A percentile compares a stretch with the other conserved stretches of the same genome.
These are phyloP conservation scores for Trifolium dubium DNA, from an alignment of 306 rosid species.

Conservation along the genomic window DNA sequence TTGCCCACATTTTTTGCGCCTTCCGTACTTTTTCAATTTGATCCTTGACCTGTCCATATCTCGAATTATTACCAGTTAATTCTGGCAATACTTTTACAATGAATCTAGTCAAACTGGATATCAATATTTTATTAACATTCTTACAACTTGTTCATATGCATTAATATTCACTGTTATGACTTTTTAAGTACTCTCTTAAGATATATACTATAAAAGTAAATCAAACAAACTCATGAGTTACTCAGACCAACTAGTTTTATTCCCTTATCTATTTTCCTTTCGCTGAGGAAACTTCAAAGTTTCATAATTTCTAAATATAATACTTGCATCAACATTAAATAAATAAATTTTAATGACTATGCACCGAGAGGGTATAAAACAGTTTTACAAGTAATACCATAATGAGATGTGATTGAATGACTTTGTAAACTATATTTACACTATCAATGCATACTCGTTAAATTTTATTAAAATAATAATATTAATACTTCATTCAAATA, in stretches of 20 bases:
- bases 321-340: constrained; percentile 3
- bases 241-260: background rate
- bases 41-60: constrained; percentile 73
- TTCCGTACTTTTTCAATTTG: constrained; percentile 77
- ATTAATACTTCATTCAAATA: constrained; percentile 5
- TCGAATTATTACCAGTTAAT: constrained; percentile 31
- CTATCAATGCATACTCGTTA: background rate
- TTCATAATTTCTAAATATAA: constrained; percentile 25
- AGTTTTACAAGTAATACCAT: background rate
- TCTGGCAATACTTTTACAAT: constrained; percentile 20
- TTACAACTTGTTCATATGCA: constrained; percentile 19
- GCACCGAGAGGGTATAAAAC: background rate
- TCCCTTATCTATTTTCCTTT: constrained; percentile 47
- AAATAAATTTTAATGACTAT: background rate
- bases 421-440: background rate
- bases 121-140: constrained; percentile 31
- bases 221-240: background rate
- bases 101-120: constrained; percentile 28
- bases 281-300: constrained; percentile 11
- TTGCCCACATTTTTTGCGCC: constrained; percentile 83
- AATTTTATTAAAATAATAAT: background rate
- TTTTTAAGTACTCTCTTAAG: background rate
- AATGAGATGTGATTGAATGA: background rate
- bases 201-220: background rate
- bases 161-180: constrained; percentile 8